These are phyloP conservation scores for Penicillium atrosanguineum DNA, from an alignment of 495 filamentous ascomycete genomes.

Conservation along the genomic window DNA sequence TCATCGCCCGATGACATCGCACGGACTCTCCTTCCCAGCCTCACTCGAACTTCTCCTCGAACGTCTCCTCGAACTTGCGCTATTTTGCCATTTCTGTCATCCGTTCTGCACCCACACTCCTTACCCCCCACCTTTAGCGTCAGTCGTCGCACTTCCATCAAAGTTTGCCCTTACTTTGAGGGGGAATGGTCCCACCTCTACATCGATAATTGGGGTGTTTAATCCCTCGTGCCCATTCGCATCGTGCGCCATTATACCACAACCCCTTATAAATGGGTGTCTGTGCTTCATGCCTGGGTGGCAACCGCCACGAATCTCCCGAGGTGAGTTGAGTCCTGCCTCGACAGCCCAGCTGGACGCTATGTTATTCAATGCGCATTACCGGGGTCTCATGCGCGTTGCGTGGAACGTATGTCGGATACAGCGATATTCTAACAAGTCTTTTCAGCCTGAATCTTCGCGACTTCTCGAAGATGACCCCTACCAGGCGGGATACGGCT, in stretches of 20 bases:
- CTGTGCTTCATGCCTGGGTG: constrained; percentile 52
- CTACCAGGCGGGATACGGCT: constrained; percentile 50
- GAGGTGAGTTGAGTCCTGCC: constrained; percentile 38
- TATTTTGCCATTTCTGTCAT: constrained; percentile 10
- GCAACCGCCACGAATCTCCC: constrained; percentile 39
- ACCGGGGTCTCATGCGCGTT: constrained; percentile 17
- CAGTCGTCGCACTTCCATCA: not conserved
- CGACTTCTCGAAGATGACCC: constrained; percentile 52
- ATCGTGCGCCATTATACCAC: constrained; percentile 16
- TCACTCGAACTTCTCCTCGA: constrained; percentile 2
- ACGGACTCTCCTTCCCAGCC: constrained; percentile 21
- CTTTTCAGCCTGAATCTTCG: constrained; percentile 45
- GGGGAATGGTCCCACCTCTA: constrained; percentile 16
- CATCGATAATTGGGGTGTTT: constrained; percentile 20
- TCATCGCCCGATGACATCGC: constrained; percentile 24
- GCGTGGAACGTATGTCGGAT: constrained; percentile 4
- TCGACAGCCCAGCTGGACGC: not conserved
- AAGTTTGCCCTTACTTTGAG: constrained; percentile 1
- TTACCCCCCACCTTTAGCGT: constrained; percentile 6
- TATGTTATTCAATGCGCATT: constrained; percentile 16
- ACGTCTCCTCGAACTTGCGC: constrained; percentile 10
- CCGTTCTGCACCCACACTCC: constrained; percentile 19
- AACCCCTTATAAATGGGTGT: constrained; percentile 42
- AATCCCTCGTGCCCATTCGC: constrained; percentile 27
- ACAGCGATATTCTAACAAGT: constrained; percentile 22